Evolutionary conservation across 257 asterid genomes (phyloP).

Genomic region (Salvia miltiorrhiza): DNA sequence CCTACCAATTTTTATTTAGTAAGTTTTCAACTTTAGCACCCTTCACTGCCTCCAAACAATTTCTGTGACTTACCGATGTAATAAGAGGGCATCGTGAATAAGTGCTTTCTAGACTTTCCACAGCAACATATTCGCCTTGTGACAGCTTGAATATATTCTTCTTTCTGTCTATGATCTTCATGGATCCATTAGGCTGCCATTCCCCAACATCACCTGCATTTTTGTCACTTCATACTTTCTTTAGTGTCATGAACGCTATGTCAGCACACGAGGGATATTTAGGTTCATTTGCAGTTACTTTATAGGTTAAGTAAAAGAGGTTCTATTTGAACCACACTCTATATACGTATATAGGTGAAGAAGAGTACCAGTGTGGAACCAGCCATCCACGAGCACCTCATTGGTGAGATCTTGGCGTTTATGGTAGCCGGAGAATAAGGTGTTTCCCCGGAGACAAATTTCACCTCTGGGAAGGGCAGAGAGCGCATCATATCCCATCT

Average conservation of each 20-base stretch:
- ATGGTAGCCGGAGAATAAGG: conserved; percentile 79
- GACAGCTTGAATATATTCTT: conserved; percentile 95
- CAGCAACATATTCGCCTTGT: conserved; percentile 95
- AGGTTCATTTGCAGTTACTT: no score
- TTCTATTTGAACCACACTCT: no score
- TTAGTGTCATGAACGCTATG: background rate
- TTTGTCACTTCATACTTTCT: background rate
- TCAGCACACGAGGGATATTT: background rate
- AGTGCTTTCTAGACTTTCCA: conserved; percentile 73
- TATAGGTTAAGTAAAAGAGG: no score
- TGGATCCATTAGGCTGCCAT: conserved; percentile 72
- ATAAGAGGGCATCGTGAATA: conserved; percentile 77
- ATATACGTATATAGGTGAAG: background rate
- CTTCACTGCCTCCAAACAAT: no score
- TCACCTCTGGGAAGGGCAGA: conserved; percentile 76
- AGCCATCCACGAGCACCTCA: conserved; percentile 70
- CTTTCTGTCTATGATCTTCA: conserved; percentile 91
- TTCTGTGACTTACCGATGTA: conserved; percentile 60
- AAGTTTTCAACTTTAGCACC: no score
- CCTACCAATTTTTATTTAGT: no score
- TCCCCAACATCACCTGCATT: conserved; percentile 88
- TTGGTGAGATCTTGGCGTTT: conserved; percentile 80
- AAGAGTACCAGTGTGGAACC: conserved; percentile 88
- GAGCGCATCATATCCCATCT: conserved; percentile 89
- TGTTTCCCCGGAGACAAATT: conserved; percentile 78